These are phyloP conservation scores for Epichloe bromicola DNA, from an alignment of 2,329 filamentous ascomycete genomes.

Conservation along the genomic window DNA sequence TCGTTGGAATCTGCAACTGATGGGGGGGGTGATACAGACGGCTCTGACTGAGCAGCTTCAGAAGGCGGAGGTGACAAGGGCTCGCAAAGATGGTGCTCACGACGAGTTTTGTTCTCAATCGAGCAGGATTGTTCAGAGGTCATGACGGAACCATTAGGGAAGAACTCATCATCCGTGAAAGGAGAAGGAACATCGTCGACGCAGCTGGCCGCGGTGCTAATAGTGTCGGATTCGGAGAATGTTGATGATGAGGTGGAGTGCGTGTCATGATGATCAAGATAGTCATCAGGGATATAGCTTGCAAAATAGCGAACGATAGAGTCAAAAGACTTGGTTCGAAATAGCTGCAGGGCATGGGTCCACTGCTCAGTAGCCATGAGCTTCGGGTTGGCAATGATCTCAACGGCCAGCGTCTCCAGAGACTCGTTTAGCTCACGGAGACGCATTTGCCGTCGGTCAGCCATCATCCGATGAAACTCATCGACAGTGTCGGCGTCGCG, in stretches of 20 bases:
- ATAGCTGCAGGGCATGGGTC: slow-evolving; percentile 44
- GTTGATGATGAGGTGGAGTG: slow-evolving; percentile 22
- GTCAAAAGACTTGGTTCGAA: slow-evolving; percentile 45
- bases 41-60: slow-evolving; percentile 35
- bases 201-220: slow-evolving; percentile 26
- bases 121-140: slow-evolving; percentile 34
- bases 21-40: slow-evolving; percentile 23
- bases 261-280: slow-evolving; percentile 27
- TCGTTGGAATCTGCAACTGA: slow-evolving; percentile 19
- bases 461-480: slow-evolving; percentile 42
- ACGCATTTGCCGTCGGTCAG: slow-evolving; percentile 39
- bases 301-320: slow-evolving; percentile 47
- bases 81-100: slow-evolving; percentile 9
- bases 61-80: slow-evolving; percentile 32
- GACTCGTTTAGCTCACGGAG: slow-evolving; percentile 41
- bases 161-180: slow-evolving; percentile 28
- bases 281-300: slow-evolving; percentile 41
- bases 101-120: slow-evolving; percentile 14
- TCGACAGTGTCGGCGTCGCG: slow-evolving; percentile 33
- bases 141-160: slow-evolving; percentile 22
- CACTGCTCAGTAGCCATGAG: slow-evolving; percentile 47
- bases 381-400: slow-evolving; percentile 47
- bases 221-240: slow-evolving; percentile 24
- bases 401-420: slow-evolving; percentile 43
- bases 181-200: slow-evolving; percentile 23